Conservation (phyloP, 2,329 filamentous ascomycete species). For the Fusarium papillatum region DNA sequence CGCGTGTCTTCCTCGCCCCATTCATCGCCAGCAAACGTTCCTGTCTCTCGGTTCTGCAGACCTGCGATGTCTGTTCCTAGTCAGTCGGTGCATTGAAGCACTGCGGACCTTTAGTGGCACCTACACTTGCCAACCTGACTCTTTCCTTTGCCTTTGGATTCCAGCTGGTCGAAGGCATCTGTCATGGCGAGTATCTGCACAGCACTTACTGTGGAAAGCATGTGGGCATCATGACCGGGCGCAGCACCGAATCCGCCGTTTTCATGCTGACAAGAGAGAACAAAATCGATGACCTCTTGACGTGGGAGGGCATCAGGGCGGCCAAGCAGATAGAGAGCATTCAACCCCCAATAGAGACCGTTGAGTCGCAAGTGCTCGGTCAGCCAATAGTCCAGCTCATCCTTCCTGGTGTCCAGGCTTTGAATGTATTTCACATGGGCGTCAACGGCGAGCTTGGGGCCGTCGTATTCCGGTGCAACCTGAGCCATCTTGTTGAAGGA, state of each 20-base stretch:
- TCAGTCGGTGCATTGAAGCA: slow-evolving; percentile 38
- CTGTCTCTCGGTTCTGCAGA: slow-evolving; percentile 84
- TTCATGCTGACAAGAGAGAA: slow-evolving; percentile 93
- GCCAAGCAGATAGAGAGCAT: slow-evolving; percentile 86
- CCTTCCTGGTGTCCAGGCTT: slow-evolving; percentile 89
- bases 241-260: slow-evolving; percentile 94
- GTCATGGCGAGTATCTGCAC: slow-evolving; percentile 93
- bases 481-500: slow-evolving; percentile 47
- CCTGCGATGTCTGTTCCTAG: slow-evolving; percentile 75
- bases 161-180: slow-evolving; percentile 87
- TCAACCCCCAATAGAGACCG: slow-evolving; percentile 97
- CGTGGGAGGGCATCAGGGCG: slow-evolving; percentile 86
- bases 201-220: slow-evolving; percentile 95
- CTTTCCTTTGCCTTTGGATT: slow-evolving; percentile 74
- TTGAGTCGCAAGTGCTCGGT: slow-evolving; percentile 97
- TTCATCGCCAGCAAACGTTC: slow-evolving; percentile 93
- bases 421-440: slow-evolving; percentile 93
- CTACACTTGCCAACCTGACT: slow-evolving; percentile 84
- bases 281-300: slow-evolving; percentile 87
- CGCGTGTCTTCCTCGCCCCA: slow-evolving; percentile 98
- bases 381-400: slow-evolving; percentile 98
- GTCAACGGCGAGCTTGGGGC: slow-evolving; percentile 62
- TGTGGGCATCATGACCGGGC: slow-evolving; percentile 94
- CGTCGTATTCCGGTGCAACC: slow-evolving; percentile 47
- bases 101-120: slow-evolving; percentile 50